Evolutionary conservation across 108 stramenopile genomes (phyloP).

Genomic region (Epithemia pelagica): DNA sequence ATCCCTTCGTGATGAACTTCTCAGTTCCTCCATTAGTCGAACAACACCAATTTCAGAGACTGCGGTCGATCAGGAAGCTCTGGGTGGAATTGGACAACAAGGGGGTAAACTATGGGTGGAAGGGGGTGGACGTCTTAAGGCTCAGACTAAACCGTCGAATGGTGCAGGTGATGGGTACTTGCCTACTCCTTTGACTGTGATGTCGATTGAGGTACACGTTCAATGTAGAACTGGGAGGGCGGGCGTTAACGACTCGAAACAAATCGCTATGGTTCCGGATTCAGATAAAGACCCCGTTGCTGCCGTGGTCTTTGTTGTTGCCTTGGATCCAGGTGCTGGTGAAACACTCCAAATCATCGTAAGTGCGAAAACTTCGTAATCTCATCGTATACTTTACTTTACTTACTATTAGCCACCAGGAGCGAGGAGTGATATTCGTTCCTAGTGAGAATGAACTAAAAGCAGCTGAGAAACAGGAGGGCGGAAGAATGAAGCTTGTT

Average conservation of each 20-base stretch:
- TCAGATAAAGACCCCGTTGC: slow-evolving; percentile 59
- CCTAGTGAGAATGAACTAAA: slow-evolving; percentile 34
- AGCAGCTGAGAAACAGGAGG: slow-evolving; percentile 6
- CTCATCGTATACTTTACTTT: not conserved
- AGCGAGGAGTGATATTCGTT: slow-evolving; percentile 55
- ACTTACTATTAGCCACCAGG: too few relatives aligned
- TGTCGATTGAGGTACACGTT: slow-evolving; percentile 82
- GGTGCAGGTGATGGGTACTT: slow-evolving; percentile 1
- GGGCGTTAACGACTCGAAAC: slow-evolving; percentile 53
- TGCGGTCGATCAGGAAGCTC: slow-evolving; percentile 17
- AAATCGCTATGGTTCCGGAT: slow-evolving; percentile 74
- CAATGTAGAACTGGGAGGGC: slow-evolving; percentile 69
- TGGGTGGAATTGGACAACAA: slow-evolving; percentile 70
- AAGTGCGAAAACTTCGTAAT: not conserved
- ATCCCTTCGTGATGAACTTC: not conserved
- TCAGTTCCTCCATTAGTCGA: not conserved
- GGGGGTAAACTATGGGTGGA: slow-evolving; percentile 67
- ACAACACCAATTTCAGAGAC: not conserved
- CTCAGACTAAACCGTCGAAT: slow-evolving; percentile 31
- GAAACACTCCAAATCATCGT: slow-evolving; percentile 62
- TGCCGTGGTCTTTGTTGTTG: slow-evolving; percentile 61
- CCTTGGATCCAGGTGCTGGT: slow-evolving; percentile 79
- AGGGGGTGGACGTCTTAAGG: slow-evolving; percentile 74
- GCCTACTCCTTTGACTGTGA: slow-evolving; percentile 62
- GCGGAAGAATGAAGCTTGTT: slow-evolving; percentile 4